Base-by-base conservation (phyloP, 2,329 filamentous ascomycete genomes). In the Ophiobolus disseminans region DNA sequence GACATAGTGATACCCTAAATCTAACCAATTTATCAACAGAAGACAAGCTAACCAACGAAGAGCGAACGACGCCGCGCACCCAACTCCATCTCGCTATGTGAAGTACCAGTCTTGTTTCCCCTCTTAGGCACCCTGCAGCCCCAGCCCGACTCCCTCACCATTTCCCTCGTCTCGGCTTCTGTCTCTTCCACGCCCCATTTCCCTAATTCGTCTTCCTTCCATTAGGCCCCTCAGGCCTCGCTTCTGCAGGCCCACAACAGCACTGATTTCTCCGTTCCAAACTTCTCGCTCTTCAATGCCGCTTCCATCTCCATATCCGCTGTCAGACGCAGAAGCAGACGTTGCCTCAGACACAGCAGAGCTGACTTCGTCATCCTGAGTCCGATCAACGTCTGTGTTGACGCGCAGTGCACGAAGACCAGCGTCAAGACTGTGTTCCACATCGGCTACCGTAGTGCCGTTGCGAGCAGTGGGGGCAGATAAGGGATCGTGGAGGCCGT, bases 241-340 rank as follows among this genome's bases (percentile, higher is more conserved):
- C 78, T 99, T 99, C 78, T 99, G 94, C 57, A 99, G 72, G 0
- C 94, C 94, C 60, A 99, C 96, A 2, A 97, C 93, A 39, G 90
- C 90, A 76, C 89, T 92, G 25, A 93, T 73, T 76, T 95, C 84
- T 48, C 88, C 86, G 64, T 75, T 80, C 93, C 94, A 99, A 0
- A 93, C 79, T 58, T 91, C 88, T 11, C 83, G 76, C 11, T 79
- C 73, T 37, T 72, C 53, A 45, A 64, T 74, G 55, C 51, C 66
- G 31, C 64, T 69, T 16, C 61, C 64, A 17, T 69, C 65, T 9
- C 73, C 75, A 13, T 55, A 63, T 45, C 57, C 72, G 47, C 45
- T 74, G 34, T 67, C 69, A 49, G 48, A 66, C 9, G 65, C 61
- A n/a, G 63, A 65, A 2, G 69, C 62, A 17, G 64, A 69, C 9